Evolutionary conservation across 208 protist species (phyloP).

Genomic region (Leishmania amazonensis): DNA sequence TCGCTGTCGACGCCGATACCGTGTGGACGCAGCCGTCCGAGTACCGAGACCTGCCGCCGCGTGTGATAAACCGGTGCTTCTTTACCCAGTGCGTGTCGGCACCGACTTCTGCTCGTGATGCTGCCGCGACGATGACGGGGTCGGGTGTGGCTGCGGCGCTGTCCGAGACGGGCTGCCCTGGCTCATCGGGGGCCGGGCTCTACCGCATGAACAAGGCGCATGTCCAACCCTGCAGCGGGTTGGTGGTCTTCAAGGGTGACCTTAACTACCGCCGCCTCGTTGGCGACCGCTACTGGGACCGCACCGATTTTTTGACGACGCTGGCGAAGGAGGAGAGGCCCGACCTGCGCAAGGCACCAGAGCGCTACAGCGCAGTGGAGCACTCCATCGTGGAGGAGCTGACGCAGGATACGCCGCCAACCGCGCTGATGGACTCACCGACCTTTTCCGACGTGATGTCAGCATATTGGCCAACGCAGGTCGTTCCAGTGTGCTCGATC

Average conservation of each 20-base stretch:
- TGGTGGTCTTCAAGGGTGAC: slow-evolving; percentile 92
- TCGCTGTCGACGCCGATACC: slow-evolving; percentile 71
- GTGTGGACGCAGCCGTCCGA: slow-evolving; percentile 88
- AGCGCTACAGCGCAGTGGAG: slow-evolving; percentile 15
- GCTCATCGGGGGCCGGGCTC: slow-evolving; percentile 21
- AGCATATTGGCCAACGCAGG: slow-evolving; percentile 73
- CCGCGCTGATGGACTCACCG: slow-evolving; percentile 34
- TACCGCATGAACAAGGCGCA: slow-evolving; percentile 52
- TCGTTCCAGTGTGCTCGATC: slow-evolving; percentile 73
- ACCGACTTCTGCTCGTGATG: slow-evolving; percentile 4
- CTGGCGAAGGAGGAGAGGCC: slow-evolving; percentile 22
- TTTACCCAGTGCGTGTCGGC: slow-evolving; percentile 60
- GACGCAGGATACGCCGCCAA: slow-evolving; percentile 52
- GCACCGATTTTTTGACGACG: slow-evolving; percentile 54
- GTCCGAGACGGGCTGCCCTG: slow-evolving; percentile 6
- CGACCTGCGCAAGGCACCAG: slow-evolving; percentile 19
- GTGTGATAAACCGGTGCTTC: slow-evolving; percentile 83
- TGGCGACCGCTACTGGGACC: slow-evolving; percentile 90
- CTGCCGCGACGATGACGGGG: slow-evolving; percentile 12
- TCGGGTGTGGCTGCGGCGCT: slow-evolving; percentile 9
- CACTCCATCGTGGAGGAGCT: slow-evolving; percentile 45
- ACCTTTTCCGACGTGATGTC: slow-evolving; percentile 62
- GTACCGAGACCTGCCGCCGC: slow-evolving; percentile 86
- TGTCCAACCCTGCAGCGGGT: slow-evolving; percentile 40
- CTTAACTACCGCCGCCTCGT: slow-evolving; percentile 91